Evolutionary conservation across 1,284 basidiomycete species (phyloP), one percentile per base, ranked within the genome.

Genomic region (Ceratobasidium sp.): DNA sequence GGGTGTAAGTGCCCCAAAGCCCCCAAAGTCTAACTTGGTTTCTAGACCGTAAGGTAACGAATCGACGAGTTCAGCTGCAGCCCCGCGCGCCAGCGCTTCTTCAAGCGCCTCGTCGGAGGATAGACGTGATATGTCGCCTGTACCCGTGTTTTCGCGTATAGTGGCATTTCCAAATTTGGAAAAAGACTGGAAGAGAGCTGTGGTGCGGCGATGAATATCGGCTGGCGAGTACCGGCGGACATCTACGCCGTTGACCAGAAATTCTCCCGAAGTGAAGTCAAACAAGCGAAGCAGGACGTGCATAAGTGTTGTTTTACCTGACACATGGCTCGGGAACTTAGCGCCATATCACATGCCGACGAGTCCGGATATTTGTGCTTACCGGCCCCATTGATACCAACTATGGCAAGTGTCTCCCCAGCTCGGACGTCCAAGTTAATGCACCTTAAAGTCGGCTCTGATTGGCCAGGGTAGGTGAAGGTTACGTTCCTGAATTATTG

Each of bases 161-260:
- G 90, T 87, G 13, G 89, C 85, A 78, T 87, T 89, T 50, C 64
- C 71, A 79, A 91, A 93, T 79, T 89, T 90, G 38, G 89, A 89
- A 80, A 93, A 94, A 55, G 89, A 88, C 79, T 95, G 93, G 80
- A 95, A 92, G 21, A 94, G 89, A n/a, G 89, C 89, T 9, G 90
- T 89, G 35, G 88, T 82, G 79, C 89, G 90, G 47, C 82, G 82
- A 79, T 95, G 93, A 75, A 91, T 88, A 62, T 92, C 90, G 13
- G 80, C 80, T 28, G 92, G 89, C 70, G 86, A 82, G 78, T 88
- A 87, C 47, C 83, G 84, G 44, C 89, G 86, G 55, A 92, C 84
- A 78, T 90, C 88, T 57, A 85, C 81, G 73, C 84, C 89, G 78
- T 95, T 94, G 77, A 94, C 83, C 62, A 84, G 80, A 46, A 94